Evolutionary conservation across 257 asterid genomes (phyloP).

Genomic region (Eucommia ulmoides): DNA sequence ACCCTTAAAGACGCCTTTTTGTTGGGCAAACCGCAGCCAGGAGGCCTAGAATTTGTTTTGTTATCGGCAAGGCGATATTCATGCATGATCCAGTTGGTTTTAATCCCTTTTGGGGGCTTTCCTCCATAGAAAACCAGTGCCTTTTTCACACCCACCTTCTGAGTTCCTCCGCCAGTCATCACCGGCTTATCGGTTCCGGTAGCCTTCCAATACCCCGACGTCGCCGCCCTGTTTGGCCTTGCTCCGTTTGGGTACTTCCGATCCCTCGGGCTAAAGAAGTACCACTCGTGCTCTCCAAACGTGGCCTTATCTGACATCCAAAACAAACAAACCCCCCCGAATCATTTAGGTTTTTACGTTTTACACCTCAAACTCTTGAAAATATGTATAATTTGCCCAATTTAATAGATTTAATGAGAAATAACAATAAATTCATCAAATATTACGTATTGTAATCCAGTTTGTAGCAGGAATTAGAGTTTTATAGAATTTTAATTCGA

Average conservation of each 20-base stretch:
- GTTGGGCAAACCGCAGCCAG: neutral
- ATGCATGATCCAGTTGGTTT: conserved; percentile 4
- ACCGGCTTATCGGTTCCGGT: conserved; percentile 1
- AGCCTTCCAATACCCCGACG: conserved; percentile 1
- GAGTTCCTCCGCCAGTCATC: conserved; percentile 1
- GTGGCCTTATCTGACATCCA: conserved; percentile 2
- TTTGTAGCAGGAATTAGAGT: too few species aligned
- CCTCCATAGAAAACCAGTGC: conserved; percentile 3
- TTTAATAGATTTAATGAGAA: too few species aligned
- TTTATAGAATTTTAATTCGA: too few species aligned
- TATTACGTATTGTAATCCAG: too few species aligned
- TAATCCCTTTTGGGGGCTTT: conserved; percentile 2
- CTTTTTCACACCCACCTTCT: conserved; percentile 4
- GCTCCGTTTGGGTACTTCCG: conserved; percentile 1
- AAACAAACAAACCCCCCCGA: too few species aligned
- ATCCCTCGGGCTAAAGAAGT: conserved; percentile 1
- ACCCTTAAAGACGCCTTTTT: conserved; percentile 1
- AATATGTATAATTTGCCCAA: too few species aligned
- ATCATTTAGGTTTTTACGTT: too few species aligned
- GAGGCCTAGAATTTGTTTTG: neutral
- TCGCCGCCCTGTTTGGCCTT: conserved; percentile 1
- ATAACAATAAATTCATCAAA: too few species aligned
- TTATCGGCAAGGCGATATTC: neutral
- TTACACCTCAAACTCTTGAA: too few species aligned
- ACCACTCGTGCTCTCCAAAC: conserved; percentile 2